phyloP scores from a whole-genome alignment of 1,139 yeast species.

The Ogataea hybrid region DNA sequence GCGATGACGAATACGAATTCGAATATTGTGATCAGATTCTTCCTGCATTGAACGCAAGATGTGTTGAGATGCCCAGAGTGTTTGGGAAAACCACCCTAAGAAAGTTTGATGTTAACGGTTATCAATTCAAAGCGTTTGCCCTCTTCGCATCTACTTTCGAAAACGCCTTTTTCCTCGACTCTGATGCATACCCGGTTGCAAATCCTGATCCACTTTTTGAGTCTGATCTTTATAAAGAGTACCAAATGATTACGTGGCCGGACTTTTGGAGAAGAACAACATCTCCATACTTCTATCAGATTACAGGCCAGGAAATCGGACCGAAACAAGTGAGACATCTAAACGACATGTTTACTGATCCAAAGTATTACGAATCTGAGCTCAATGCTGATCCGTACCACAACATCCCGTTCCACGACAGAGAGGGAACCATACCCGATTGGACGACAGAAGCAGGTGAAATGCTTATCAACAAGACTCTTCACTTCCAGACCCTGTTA shows the following conservation, averaged over 20 bases:
- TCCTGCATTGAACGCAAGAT: conserved; percentile 48
- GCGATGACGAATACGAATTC: conserved; percentile 45
- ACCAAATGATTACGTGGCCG: conserved; percentile 52
- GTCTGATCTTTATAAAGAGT: conserved; percentile 24
- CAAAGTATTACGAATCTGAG: conserved; percentile 22
- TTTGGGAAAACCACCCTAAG: conserved; percentile 27
- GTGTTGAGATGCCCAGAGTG: conserved; percentile 44
- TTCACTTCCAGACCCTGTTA: conserved; percentile 49
- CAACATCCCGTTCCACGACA: conserved; percentile 46
- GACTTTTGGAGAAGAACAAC: conserved; percentile 67
- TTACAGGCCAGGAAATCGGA: conserved; percentile 40
- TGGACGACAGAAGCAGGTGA: conserved; percentile 66
- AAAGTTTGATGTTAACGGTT: conserved; percentile 45
- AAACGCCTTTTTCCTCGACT: conserved; percentile 48
- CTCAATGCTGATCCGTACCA: conserved; percentile 18
- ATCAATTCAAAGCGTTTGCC: conserved; percentile 55
- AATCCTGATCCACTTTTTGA: conserved; percentile 44
- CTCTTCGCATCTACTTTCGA: conserved; percentile 49
- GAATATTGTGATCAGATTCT: conserved; percentile 49
- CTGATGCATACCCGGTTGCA: conserved; percentile 51
- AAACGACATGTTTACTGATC: conserved; percentile 31
- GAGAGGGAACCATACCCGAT: conserved; percentile 57
- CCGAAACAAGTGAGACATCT: conserved; percentile 26
- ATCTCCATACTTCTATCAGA: conserved; percentile 54
- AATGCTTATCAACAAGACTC: conserved; percentile 49